Conservation (phyloP, 2,329 filamentous ascomycete species). For the Beauveria sp. region DNA sequence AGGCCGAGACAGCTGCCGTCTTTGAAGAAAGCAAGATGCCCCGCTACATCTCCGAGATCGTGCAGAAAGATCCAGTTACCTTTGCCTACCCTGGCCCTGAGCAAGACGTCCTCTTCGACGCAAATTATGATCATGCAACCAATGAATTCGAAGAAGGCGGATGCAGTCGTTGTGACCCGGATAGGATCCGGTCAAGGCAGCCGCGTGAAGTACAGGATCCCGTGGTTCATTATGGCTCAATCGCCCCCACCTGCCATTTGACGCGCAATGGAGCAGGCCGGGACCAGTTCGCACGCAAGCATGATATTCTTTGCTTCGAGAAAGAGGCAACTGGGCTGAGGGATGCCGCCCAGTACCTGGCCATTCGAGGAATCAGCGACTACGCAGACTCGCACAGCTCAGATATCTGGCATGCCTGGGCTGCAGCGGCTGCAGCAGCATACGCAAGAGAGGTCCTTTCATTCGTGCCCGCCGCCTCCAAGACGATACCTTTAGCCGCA, state of each 20-base stretch:
- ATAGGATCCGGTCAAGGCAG: no score
- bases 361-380: slow-evolving; percentile 27
- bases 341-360: slow-evolving; percentile 18
- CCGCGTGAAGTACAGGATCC: no score
- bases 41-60: neutral
- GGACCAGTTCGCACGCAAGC: neutral
- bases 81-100: no score
- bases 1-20: neutral
- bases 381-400: slow-evolving; percentile 30
- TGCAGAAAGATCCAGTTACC: no score
- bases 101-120: no score
- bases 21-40: neutral
- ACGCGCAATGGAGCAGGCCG: neutral
- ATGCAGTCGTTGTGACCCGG: no score
- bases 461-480: neutral
- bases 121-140: no score
- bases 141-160: no score
- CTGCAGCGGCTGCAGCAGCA: slow-evolving; percentile 23
- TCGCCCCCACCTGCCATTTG: neutral
- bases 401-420: slow-evolving; percentile 25
- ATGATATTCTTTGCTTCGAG: slow-evolving; percentile 15
- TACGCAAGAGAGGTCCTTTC: slow-evolving; percentile 12
- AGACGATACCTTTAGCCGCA: slow-evolving; percentile 11
- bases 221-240: neutral
- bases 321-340: slow-evolving; percentile 19